Base-by-base conservation (phyloP, 2,329 filamentous ascomycete genomes). In the Dothideomycetidae sp. region DNA sequence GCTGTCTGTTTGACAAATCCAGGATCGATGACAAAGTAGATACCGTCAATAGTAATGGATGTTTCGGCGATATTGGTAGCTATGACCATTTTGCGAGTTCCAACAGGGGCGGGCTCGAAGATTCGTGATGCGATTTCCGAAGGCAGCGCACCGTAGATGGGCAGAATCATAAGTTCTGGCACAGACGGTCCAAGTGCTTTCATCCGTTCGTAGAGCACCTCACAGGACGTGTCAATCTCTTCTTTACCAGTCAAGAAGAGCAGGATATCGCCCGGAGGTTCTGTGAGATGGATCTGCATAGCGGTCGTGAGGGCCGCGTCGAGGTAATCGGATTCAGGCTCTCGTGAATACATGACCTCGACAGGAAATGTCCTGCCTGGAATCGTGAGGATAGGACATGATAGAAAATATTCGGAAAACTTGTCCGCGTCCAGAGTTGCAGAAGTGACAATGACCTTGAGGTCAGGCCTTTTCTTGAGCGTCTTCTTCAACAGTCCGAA, bases 41-140 rank as follows among this genome's bases (percentile, higher is more conserved):
- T 93, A 33, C 88, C 81, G 54, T 98, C 90, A 46, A 98, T 96
- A 0, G 90, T 98, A 53, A 98, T 90, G 38, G 84, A 93, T 0
- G 90, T 98, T 55, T 98, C 90, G 1, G 90, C 90, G 52, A 98
- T 98, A 50, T 98, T 98, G 23, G 90, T 98, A 2, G 90, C 90
- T 53, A 98, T 93, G 42, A 98, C 84, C 2, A 96, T 85, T 59
- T 98, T 98, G 39, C 90, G 73, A 37, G 73, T 76, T 11, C 88
- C 88, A 1, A 78, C 69, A 0, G 88, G 84, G 0, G 90, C 82
- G 2, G 88, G 86, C 18, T 98, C 90, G 53, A 98, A 98, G 44
- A 98, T 94, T 40, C 74, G 74, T 49, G 80, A 90, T 53, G 94
- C 88, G 66, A 93, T 86, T 57, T 98, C 92, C 44, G 78, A 85